Base-by-base conservation (phyloP, 2,329 filamentous ascomycete species). In the Monilinia fructigena region DNA sequence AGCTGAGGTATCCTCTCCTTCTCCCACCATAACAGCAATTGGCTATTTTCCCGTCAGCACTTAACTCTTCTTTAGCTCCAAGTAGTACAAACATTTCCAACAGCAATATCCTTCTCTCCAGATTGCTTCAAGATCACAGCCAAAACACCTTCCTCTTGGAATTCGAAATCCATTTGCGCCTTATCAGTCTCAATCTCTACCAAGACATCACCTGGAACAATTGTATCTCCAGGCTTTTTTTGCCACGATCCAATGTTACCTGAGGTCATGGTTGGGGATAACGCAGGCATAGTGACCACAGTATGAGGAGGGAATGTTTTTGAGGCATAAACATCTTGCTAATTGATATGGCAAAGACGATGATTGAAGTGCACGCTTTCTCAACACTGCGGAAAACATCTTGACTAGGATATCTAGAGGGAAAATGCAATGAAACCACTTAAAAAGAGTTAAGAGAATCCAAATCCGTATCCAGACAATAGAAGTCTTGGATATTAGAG, bases 121-220 rank as follows among this genome's bases (percentile, higher is more conserved):
- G 90, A 89, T 55, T 97, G 91, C 82, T 93, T 95, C 76, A 99
- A 83, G 71, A 98, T 86, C 86, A 97, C 97, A 76, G 95, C 94
- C 73, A 99, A 85, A 68, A 96, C 86, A 83, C 94, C 95, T 78
- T 98, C 95, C 77, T 99, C 95, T 81, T 99, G 95, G 82, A 96
- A 98, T 81, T 99, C 95, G 79, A 99, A 98, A 83, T 99, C 95
- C 95, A 99, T 99, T 83, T 98, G 95, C 71, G 95, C 95, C 86
- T 99, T 99, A 82, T 99, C 95, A 75, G 95, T 99, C 86, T 99
- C 95, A 76, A 98, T 97, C 85, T 97, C 93, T 73, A 97, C 93
- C 74, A 99, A 83, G 56, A 99, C 95, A 78, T 99, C 95, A 78
- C 95, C 95, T 63, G 96, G 93, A 67, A 86, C 83, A 79, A 99